Conservation (phyloP, 345 rosid species). For the Chamaenerion angustifolium region DNA sequence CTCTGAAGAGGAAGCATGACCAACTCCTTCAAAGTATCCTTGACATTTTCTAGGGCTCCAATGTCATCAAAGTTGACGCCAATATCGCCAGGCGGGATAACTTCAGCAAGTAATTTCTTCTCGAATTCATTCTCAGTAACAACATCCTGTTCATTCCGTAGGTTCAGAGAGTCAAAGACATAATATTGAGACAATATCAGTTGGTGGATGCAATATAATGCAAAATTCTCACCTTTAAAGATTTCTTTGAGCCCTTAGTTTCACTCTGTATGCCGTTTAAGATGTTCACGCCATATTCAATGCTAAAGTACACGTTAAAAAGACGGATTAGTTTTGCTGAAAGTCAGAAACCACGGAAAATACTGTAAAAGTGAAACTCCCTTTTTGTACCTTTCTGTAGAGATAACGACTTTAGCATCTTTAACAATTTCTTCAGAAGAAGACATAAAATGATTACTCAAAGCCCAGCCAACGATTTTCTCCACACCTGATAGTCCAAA, state of each 20-base stretch:
- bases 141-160: slow-evolving; percentile 50
- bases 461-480: slow-evolving; percentile 89
- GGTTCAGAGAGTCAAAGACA: neutral
- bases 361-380: no score
- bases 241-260: slow-evolving; percentile 63
- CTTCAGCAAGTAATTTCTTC: slow-evolving; percentile 93
- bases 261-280: slow-evolving; percentile 56
- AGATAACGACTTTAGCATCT: slow-evolving; percentile 57
- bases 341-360: no score
- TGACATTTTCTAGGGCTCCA: slow-evolving; percentile 94
- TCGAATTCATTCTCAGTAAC: slow-evolving; percentile 96
- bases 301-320: slow-evolving; percentile 28
- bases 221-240: slow-evolving; percentile 47
- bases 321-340: no score
- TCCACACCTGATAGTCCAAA: slow-evolving; percentile 50
- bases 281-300: slow-evolving; percentile 54
- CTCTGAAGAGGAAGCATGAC: slow-evolving; percentile 99
- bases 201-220: neutral
- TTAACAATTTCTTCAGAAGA: slow-evolving; percentile 35
- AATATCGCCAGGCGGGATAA: slow-evolving; percentile 89
- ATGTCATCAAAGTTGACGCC: slow-evolving; percentile 96
- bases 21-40: slow-evolving; percentile 95
- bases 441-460: slow-evolving; percentile 71
- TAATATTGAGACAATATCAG: neutral
- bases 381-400: slow-evolving; percentile 54